phyloP scores from a whole-genome alignment of 352 stramenopile genomes.

The Ophiocytium majus region DNA sequence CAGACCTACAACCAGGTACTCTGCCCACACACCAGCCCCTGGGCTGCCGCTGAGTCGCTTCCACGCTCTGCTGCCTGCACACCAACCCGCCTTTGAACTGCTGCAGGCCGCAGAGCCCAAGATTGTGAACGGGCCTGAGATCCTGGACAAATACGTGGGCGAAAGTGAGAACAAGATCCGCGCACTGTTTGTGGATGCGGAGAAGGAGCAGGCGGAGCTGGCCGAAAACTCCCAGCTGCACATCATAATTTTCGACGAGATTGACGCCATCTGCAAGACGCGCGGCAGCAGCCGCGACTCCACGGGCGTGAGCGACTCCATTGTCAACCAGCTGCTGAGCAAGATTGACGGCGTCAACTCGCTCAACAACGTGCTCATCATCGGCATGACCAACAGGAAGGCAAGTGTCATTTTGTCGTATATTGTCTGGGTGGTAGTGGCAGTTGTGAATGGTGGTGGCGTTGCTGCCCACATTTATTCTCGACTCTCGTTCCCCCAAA shows the following conservation, averaged over 20 bases:
- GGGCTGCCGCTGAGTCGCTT: too few relatives aligned
- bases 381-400: constrained; percentile 99
- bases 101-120: constrained; percentile 91
- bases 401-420: too few relatives aligned
- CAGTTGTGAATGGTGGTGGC: too few relatives aligned
- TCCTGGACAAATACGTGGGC: constrained; percentile 99
- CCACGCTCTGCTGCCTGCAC: too few relatives aligned
- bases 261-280: constrained; percentile 98
- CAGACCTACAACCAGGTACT: too few relatives aligned
- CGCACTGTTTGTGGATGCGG: constrained; percentile 92
- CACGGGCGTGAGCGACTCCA: constrained; percentile 92
- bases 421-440: too few relatives aligned
- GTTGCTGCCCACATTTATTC: too few relatives aligned
- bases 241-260: constrained; percentile 99
- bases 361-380: constrained; percentile 98
- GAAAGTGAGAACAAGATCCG: constrained; percentile 97
- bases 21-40: too few relatives aligned
- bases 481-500: too few relatives aligned
- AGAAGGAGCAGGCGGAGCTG: constrained; percentile 65
- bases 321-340: constrained; percentile 98
- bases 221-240: constrained; percentile 96
- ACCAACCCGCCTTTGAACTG: constrained; percentile 63
- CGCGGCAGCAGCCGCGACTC: constrained; percentile 81
- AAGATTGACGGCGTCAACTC: constrained; percentile 99
- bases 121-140: constrained; percentile 98